Base-by-base conservation (phyloP, 139 green algal genomes). In the Chlorella sp. region DNA sequence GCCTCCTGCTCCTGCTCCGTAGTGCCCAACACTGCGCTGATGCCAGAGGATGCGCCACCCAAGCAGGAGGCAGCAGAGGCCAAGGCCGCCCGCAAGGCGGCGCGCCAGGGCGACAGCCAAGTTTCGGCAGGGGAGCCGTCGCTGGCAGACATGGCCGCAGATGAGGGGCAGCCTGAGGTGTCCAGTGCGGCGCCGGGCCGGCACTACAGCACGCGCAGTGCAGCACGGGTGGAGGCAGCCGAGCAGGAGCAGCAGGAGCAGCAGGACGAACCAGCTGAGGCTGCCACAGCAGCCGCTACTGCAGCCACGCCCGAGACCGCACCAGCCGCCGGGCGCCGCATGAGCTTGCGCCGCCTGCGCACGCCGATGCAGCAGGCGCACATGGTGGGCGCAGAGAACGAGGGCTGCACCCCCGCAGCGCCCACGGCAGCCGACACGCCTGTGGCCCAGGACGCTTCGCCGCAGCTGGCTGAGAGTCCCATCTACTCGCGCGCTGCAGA, bases 21-120 rank as follows among this genome's bases (percentile, higher is more conserved):
- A 85, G 80, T 85, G 67, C 81, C 81, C 70, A 86, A 86, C 13
- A 56, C 70, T 14, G 81, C 81, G 28, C 32, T 86, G 70, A 73
- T 86, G 70, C 1, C 38, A 6, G 81, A 73, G 54, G 81, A 74
- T 62, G 81, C 81, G 4, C 32, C 30, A 32, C 81, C 68, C 36
- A 73, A 80, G 56, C 28, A 19, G 38, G 81, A 80, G 56, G 70
- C 51, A 30, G 72, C 40, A 24, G 28, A 65, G 72, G 54, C 38
- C 56, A 81, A 69, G 51, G 69, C 81, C 1, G 70, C 69, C 3
- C 68, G 22, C 6, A 62, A 74, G 54, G 70, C 72, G 3, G 67
- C 80, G 46, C 69, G 67, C 16, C 68, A 43, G 3, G 79, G 64
- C 2, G 62, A 46, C 0, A 34, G 78, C 75, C 48, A 68, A 36